Percentiles rank a stretch among this genome's conserved stretches.
phyloP scores from a whole-genome alignment of 1,284 basidiomycete species.

The Fomitiporia mediterranea region DNA sequence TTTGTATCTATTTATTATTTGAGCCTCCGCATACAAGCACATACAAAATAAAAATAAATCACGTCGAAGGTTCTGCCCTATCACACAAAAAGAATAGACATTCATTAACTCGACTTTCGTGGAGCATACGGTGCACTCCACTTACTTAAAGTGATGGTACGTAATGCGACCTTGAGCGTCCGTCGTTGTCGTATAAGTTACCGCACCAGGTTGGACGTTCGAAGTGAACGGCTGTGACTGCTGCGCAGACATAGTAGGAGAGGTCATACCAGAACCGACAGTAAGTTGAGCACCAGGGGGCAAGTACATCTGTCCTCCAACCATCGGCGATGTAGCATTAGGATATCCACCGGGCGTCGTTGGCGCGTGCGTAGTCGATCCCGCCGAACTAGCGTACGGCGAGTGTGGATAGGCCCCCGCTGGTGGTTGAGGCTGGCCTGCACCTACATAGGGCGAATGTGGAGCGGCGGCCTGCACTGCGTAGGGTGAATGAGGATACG shows the following conservation, averaged over 20 bases:
- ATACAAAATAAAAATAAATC: not conserved
- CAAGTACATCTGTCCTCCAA: conserved; percentile 3
- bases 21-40: not conserved
- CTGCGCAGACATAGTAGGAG: not conserved
- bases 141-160: conserved; percentile 21
- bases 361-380: conserved; percentile 1
- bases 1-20: conserved; percentile 50
- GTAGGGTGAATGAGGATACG: conserved; percentile 1
- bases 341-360: not conserved
- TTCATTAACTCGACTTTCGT: not conserved
- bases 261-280: conserved; percentile 2
- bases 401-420: conserved; percentile 1
- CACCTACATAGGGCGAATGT: not conserved
- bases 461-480: not conserved
- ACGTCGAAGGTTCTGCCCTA: conserved; percentile 18
- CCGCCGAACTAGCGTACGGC: conserved; percentile 7
- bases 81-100: not conserved
- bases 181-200: conserved; percentile 21
- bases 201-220: conserved; percentile 14
- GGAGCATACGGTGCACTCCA: not conserved
- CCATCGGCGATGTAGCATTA: not conserved
- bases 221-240: conserved; percentile 14
- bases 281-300: conserved; percentile 12
- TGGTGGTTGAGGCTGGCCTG: not conserved
- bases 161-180: conserved; percentile 17